Conservation (phyloP, 805 yeast species). For the Clavispora fructus region DNA sequence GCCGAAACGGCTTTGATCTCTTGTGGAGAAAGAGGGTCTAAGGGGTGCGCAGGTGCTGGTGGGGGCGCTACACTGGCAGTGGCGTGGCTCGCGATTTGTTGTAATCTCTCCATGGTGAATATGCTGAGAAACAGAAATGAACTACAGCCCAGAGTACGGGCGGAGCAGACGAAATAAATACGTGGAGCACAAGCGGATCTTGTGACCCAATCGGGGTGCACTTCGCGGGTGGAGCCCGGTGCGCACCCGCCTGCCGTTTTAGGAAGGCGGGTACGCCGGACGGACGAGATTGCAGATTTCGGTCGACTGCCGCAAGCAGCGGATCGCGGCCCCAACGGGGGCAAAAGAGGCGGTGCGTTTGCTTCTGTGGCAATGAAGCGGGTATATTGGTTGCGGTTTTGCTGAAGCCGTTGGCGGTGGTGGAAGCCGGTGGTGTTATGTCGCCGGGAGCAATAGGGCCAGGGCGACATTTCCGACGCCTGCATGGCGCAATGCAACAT, state of each 20-base stretch:
- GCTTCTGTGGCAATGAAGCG: no score
- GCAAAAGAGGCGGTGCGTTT: neutral
- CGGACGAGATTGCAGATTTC: neutral
- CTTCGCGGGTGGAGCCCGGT: neutral
- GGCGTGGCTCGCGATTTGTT: slow-evolving; percentile 58
- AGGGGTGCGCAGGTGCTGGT: slow-evolving; percentile 55
- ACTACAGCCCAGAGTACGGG: no score
- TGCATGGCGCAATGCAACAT: neutral
- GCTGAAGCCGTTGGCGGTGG: no score
- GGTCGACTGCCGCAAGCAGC: neutral
- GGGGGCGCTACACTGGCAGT: slow-evolving; percentile 52
- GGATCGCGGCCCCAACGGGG: neutral
- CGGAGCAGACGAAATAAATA: neutral
- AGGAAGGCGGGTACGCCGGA: slow-evolving; percentile 6
- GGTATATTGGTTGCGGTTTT: no score
- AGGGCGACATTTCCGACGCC: neutral
- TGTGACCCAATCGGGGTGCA: slow-evolving; percentile 5
- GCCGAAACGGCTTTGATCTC: slow-evolving; percentile 59
- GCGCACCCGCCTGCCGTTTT: slow-evolving; percentile 5
- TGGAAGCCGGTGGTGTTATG: no score
- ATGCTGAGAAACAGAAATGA: neutral
- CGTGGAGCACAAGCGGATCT: slow-evolving; percentile 6
- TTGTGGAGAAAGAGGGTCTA: slow-evolving; percentile 62
- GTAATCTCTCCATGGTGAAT: slow-evolving; percentile 54
- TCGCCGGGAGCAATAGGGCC: no score